Evolutionary conservation across 2,329 filamentous ascomycete genomes (phyloP), one percentile per base, ranked within the genome.

Genomic region (Diplodia sapinea): DNA sequence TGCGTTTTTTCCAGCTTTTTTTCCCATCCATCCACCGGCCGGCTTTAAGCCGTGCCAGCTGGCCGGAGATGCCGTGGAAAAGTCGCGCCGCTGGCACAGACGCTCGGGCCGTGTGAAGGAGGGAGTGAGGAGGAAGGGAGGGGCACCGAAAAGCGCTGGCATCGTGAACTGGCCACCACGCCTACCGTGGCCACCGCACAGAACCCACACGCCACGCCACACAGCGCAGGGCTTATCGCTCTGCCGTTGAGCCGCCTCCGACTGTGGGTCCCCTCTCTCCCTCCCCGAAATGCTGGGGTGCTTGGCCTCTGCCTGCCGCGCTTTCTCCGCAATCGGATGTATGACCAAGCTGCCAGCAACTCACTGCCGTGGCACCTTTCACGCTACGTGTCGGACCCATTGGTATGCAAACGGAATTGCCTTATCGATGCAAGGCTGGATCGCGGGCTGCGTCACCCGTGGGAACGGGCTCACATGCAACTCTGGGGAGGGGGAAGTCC

Each of bases 251-350:
- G 17, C 54, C 54, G 36, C 54, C 12, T 26, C 31, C 26, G 54
- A 23, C n/a, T 38, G 54, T 36, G 54, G 54, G n/a, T 40, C 54
- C 43, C 40, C 17, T 43, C 40, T 43, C 12, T 40, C 8, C 17
- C 17, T 43, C 40, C 36, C 36, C 36, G 36, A 54, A 56, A 33
- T 12, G 54, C 31, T 56, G 54, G 23, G 31, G 33, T 29, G 33
- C 33, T 56, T 38, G 20, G 54, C 54, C 54, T 36, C 40, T 23
- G 13, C 33, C 31, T 20, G 54, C 20, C 26, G 26, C 51, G 33
- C 54, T 26, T 56, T 56, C 54, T 56, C 54, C 54, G 54, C 54
- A 56, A 56, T 56, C 54, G 54, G 54, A 56, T 56, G 54, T 23
- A 20, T 31, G 43, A 47, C 17, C 36, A 38, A 11, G 8, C 8